phyloP scores from a whole-genome alignment of 352 stramenopile species.

The Pythium rishiriense region DNA sequence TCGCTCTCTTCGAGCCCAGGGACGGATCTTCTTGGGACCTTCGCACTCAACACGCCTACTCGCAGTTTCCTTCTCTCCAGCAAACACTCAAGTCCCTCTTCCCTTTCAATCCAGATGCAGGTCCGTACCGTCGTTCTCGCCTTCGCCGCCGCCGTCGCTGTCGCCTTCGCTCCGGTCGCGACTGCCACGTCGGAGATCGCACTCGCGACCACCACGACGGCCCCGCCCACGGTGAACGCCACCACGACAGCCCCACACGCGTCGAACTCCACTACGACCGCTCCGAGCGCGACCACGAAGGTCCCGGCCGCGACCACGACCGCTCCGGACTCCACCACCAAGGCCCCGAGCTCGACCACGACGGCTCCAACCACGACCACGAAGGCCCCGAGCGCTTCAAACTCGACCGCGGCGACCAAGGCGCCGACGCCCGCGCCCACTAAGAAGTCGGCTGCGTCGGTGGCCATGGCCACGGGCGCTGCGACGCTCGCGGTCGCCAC shows the following conservation, averaged over 20 bases:
- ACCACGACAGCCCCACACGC: too few relatives aligned
- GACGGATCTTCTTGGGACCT: too few relatives aligned
- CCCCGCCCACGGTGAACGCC: too few relatives aligned
- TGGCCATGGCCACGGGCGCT: not conserved
- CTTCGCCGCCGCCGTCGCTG: not conserved
- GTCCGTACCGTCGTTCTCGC: not conserved
- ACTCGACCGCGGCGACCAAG: too few relatives aligned
- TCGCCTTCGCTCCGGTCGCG: not conserved
- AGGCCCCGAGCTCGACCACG: too few relatives aligned
- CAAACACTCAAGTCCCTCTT: not conserved
- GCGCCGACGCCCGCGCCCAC: not conserved
- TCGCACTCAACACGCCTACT: not conserved
- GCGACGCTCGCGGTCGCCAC: not conserved
- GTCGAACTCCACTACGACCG: not conserved
- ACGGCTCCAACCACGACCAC: not conserved
- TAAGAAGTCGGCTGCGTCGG: slow-evolving; percentile 2
- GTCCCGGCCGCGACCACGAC: too few relatives aligned
- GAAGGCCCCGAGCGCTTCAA: not conserved
- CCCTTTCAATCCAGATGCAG: not conserved
- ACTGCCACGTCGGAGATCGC: not conserved
- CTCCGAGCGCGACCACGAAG: not conserved
- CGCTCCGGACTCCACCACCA: too few relatives aligned
- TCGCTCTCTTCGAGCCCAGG: too few relatives aligned
- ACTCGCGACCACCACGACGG: not conserved
- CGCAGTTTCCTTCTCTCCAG: not conserved